These are phyloP conservation scores for Darksidea phi DNA, from an alignment of 495 filamentous ascomycete species.

Conservation along the genomic window DNA sequence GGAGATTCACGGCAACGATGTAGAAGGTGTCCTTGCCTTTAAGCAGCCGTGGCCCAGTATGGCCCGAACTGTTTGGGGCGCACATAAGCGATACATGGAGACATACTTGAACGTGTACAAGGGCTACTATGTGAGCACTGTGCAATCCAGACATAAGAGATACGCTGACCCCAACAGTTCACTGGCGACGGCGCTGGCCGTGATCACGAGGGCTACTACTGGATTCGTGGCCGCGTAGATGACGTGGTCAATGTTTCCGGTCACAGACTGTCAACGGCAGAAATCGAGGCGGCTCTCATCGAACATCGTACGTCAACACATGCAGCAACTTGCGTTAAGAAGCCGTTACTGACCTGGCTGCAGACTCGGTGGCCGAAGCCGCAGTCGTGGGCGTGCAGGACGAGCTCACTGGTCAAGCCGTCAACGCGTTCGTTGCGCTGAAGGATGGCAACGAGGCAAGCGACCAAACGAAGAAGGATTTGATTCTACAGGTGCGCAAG, in stretches of 20 bases:
- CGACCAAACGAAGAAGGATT: conserved; percentile 86
- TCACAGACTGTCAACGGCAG: conserved; percentile 92
- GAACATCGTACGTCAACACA: conserved; percentile 66
- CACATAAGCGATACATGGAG: conserved; percentile 98
- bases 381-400: conserved; percentile 93
- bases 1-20: conserved; percentile 93
- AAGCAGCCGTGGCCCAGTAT: conserved; percentile 99
- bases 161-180: conserved; percentile 63
- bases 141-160: not conserved
- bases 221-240: conserved; percentile 98
- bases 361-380: conserved; percentile 80
- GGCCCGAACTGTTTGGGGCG: conserved; percentile 97
- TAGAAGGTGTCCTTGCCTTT: conserved; percentile 96
- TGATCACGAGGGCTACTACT: conserved; percentile 99
- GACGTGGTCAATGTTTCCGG: conserved; percentile 98
- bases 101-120: conserved; percentile 98
- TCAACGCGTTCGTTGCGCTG: conserved; percentile 93
- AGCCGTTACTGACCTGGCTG: conserved; percentile 15
- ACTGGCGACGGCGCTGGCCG: conserved; percentile 96
- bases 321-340: not conserved
- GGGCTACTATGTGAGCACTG: conserved; percentile 83
- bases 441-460: conserved; percentile 79
- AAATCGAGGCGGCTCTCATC: conserved; percentile 94
- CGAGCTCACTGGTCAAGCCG: conserved; percentile 92
- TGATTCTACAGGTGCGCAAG: conserved; percentile 91